A percentile compares a stretch with the other conserved stretches of the same genome.
Conservation (phyloP, 768 basidiomycete species). For the Agaricus sinodeliciosus region DNA sequence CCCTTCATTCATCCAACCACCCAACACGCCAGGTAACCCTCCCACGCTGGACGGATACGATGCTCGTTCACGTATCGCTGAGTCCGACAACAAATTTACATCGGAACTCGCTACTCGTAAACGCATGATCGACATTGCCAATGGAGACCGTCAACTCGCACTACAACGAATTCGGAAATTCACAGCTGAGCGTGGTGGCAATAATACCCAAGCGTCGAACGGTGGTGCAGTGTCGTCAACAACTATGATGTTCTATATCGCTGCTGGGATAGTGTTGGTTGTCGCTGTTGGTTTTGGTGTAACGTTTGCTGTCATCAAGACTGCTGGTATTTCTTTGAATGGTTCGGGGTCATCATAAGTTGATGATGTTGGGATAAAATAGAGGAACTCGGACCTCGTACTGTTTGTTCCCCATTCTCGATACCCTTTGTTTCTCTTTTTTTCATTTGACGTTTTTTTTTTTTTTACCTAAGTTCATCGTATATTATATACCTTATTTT, state of each 20-base stretch:
- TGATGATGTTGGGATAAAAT: neutral
- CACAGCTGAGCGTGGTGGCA: conserved; percentile 11
- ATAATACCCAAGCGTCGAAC: neutral
- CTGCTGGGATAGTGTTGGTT: conserved; percentile 20
- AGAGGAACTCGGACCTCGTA: too few species aligned
- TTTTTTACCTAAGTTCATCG: too few species aligned
- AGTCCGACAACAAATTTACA: conserved; percentile 37
- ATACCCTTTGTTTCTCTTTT: too few species aligned
- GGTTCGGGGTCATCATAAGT: neutral
- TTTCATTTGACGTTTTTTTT: too few species aligned
- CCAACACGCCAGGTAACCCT: conserved; percentile 12
- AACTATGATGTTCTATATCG: conserved; percentile 26
- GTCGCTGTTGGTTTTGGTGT: conserved; percentile 16
- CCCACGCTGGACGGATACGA: conserved; percentile 42
- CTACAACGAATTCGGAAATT: neutral
- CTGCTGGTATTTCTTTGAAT: conserved; percentile 6
- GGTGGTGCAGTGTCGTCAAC: conserved; percentile 11
- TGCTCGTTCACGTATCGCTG: conserved; percentile 47
- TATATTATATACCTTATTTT: too few species aligned
- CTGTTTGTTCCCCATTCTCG: too few species aligned
- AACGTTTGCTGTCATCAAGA: conserved; percentile 17
- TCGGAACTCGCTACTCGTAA: conserved; percentile 24
- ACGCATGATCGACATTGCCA: conserved; percentile 20
- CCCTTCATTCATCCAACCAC: conserved; percentile 72
- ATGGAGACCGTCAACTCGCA: conserved; percentile 2